Conservation (phyloP, 345 rosid species). For the Mallotus nudiflorus region DNA sequence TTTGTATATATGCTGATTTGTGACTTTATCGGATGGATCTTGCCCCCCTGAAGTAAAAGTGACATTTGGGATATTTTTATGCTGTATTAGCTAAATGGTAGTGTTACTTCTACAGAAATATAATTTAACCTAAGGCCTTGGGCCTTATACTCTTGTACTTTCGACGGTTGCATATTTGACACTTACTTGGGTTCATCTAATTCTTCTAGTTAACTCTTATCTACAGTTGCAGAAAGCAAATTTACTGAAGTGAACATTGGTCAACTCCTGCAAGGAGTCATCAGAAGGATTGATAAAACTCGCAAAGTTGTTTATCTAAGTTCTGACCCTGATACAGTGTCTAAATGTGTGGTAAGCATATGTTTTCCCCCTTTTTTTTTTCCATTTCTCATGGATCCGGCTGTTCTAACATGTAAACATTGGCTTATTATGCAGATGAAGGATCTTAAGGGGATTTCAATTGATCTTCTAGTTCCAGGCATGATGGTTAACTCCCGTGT, state of each 20-base stretch:
- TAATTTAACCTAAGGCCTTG: neutral
- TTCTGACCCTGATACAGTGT: slow-evolving; percentile 63
- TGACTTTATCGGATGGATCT: neutral
- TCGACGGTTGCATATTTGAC: neutral
- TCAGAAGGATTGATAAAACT: slow-evolving; percentile 65
- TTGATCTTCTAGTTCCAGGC: slow-evolving; percentile 94
- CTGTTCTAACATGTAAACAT: slow-evolving; percentile 13
- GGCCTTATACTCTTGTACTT: neutral
- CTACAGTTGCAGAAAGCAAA: slow-evolving; percentile 34
- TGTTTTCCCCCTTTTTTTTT: slow-evolving; percentile 1
- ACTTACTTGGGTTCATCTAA: neutral
- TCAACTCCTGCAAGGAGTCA: slow-evolving; percentile 77
- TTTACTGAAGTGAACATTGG: slow-evolving; percentile 53
- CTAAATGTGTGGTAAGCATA: slow-evolving; percentile 71
- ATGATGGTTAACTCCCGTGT: slow-evolving; percentile 92
- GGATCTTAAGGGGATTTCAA: slow-evolving; percentile 83
- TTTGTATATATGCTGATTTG: neutral
- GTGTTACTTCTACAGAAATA: neutral
- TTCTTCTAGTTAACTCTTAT: neutral
- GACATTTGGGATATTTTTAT: neutral
- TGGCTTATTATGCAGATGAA: slow-evolving; percentile 57
- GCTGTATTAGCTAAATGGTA: neutral
- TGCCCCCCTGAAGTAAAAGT: neutral
- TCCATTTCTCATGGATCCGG: neutral
- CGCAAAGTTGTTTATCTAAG: slow-evolving; percentile 72